Evolutionary conservation across 495 filamentous ascomycete species (phyloP).

Genomic region (Penicillium canescens): DNA sequence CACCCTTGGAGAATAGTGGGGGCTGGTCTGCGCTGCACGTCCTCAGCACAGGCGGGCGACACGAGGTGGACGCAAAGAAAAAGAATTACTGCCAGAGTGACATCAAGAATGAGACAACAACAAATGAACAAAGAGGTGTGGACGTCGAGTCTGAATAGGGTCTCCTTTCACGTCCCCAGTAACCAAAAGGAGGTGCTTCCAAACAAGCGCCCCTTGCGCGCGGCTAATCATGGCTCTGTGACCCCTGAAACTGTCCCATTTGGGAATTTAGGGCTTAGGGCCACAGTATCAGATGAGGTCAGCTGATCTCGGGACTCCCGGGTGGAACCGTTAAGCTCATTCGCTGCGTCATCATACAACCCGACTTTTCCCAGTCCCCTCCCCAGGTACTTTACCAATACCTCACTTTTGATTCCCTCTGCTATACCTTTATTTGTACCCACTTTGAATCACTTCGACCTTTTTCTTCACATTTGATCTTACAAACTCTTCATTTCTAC

Average conservation of each 20-base stretch:
- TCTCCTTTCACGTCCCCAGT: constrained; percentile 36
- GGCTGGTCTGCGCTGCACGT: constrained; percentile 25
- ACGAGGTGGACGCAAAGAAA: constrained; percentile 14
- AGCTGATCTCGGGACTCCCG: too few relatives aligned
- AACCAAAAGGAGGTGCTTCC: constrained; percentile 36
- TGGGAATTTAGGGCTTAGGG: constrained; percentile 20
- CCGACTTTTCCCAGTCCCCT: constrained; percentile 1
- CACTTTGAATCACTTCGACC: constrained; percentile 3
- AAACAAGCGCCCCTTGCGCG: constrained; percentile 49
- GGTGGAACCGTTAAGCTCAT: too few relatives aligned
- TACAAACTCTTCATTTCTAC: too few relatives aligned
- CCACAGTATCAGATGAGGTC: neutral
- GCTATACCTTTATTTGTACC: constrained; percentile 3
- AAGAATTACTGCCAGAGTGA: constrained; percentile 38
- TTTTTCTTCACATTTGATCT: neutral
- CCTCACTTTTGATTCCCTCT: constrained; percentile 14
- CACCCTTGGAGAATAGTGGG: constrained; percentile 26
- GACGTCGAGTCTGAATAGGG: constrained; percentile 17
- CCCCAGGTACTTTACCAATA: constrained; percentile 15
- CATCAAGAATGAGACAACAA: constrained; percentile 18
- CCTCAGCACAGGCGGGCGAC: constrained; percentile 14
- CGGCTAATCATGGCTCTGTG: constrained; percentile 28
- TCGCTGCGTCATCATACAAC: constrained; percentile 20
- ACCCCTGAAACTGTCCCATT: constrained; percentile 21
- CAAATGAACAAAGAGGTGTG: constrained; percentile 14